Evolutionary conservation across 768 basidiomycete species (phyloP).

Genomic region (Scleroderma citrinum): DNA sequence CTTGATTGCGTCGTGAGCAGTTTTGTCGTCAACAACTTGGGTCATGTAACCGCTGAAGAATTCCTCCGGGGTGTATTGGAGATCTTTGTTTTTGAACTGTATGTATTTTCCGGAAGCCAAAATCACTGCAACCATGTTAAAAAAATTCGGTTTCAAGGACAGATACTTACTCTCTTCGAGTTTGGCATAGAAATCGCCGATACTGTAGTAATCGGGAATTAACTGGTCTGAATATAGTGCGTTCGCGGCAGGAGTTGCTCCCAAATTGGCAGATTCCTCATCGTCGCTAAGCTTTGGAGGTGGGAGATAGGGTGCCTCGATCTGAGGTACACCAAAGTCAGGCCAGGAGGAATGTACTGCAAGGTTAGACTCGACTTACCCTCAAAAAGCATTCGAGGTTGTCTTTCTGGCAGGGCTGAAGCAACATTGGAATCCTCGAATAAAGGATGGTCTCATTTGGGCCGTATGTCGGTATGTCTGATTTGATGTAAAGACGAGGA

Average conservation of each 20-base stretch:
- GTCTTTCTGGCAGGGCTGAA: conserved; percentile 8
- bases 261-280: background rate
- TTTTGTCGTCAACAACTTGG: conserved; percentile 5
- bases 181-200: conserved; percentile 3
- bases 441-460: conserved; percentile 3
- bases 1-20: conserved; percentile 9
- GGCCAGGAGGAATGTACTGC: too few species aligned
- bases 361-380: conserved; percentile 1
- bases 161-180: conserved; percentile 1
- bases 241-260: too few species aligned
- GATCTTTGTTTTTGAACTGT: conserved; percentile 1
- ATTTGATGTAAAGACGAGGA: conserved; percentile 4
- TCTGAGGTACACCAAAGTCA: background rate
- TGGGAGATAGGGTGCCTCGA: conserved; percentile 1
- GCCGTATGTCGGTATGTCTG: conserved; percentile 4
- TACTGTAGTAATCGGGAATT: background rate
- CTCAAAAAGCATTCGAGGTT: conserved; percentile 12
- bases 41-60: conserved; percentile 11
- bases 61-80: conserved; percentile 9
- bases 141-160: too few species aligned
- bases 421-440: conserved; percentile 7
- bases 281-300: background rate
- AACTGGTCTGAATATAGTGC: too few species aligned
- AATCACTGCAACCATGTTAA: too few species aligned
- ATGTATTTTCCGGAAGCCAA: background rate